phyloP scores from a whole-genome alignment of 805 yeast species.

The Deakozyma indianensis region DNA sequence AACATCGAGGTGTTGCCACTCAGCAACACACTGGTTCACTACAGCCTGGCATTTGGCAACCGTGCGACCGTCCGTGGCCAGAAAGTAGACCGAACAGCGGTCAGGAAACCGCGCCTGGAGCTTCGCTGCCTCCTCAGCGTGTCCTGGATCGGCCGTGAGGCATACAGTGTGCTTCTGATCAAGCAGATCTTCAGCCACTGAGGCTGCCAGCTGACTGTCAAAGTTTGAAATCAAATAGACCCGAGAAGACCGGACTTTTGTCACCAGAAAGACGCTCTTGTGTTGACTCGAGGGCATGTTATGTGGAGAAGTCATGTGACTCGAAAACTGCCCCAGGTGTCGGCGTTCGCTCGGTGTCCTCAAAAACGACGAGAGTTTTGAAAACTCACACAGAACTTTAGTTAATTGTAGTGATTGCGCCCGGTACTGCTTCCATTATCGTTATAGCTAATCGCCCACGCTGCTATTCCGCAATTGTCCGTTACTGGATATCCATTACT shows the following conservation, averaged over 20 bases:
- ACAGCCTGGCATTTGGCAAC: not conserved
- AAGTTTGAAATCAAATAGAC: not conserved
- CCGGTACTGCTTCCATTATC: too few relatives aligned
- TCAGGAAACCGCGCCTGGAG: not conserved
- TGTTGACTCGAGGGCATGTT: not conserved
- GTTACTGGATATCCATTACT: too few relatives aligned
- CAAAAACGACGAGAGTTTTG: too few relatives aligned
- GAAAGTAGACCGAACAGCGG: not conserved
- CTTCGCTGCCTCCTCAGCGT: not conserved
- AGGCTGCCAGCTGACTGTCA: not conserved
- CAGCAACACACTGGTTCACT: not conserved
- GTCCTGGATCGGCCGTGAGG: not conserved
- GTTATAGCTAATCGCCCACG: too few relatives aligned
- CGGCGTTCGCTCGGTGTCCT: too few relatives aligned
- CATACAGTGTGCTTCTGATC: not conserved
- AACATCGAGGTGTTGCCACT: not conserved
- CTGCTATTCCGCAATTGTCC: too few relatives aligned
- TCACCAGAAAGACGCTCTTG: not conserved
- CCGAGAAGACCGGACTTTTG: not conserved
- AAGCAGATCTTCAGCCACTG: not conserved
- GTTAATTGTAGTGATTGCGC: too few relatives aligned
- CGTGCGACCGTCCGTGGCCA: not conserved
- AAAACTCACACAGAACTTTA: too few relatives aligned
- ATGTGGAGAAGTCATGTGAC: too few relatives aligned
- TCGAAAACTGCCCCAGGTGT: too few relatives aligned